These are phyloP conservation scores for Colletotrichum caudatum DNA, from an alignment of 2,329 filamentous ascomycete genomes.

Conservation along the genomic window DNA sequence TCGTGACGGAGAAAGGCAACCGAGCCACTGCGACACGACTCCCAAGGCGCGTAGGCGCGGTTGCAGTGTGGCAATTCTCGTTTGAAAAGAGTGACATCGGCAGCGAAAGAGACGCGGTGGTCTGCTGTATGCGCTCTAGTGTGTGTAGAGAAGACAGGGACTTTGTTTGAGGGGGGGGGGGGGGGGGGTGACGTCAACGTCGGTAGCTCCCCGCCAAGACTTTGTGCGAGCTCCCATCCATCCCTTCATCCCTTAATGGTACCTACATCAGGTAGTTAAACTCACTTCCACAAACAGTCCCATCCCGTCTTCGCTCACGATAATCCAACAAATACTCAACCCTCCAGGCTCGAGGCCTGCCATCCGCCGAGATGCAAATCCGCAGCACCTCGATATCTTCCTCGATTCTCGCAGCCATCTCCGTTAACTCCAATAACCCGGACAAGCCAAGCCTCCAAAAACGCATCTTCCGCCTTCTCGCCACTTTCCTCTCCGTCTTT, in stretches of 20 bases:
- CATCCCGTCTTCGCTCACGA: neutral
- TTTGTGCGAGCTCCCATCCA: neutral
- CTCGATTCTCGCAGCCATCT: conserved; percentile 66
- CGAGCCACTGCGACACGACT: neutral
- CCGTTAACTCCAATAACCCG: conserved; percentile 56
- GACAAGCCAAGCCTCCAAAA: conserved; percentile 7
- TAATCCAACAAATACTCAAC: neutral
- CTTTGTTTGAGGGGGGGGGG: neutral
- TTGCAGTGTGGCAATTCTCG: neutral
- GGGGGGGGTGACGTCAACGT: neutral
- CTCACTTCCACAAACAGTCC: neutral
- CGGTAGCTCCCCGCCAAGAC: conserved; percentile 7
- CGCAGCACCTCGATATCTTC: conserved; percentile 62
- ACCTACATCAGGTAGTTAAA: neutral
- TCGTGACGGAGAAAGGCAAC: too few species aligned
- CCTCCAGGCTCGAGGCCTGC: neutral
- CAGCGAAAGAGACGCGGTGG: too few species aligned
- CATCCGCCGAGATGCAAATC: conserved; percentile 48
- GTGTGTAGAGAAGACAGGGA: neutral
- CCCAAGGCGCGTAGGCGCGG: neutral
- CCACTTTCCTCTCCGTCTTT: conserved; percentile 52
- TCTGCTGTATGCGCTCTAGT: neutral
- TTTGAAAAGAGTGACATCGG: neutral
- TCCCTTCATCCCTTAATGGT: neutral
- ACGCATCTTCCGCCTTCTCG: conserved; percentile 40